A percentile compares a stretch with the other conserved stretches of the same genome.
These are phyloP conservation scores for Penicillium turbatum DNA, from an alignment of 495 filamentous ascomycete species.

Conservation along the genomic window DNA sequence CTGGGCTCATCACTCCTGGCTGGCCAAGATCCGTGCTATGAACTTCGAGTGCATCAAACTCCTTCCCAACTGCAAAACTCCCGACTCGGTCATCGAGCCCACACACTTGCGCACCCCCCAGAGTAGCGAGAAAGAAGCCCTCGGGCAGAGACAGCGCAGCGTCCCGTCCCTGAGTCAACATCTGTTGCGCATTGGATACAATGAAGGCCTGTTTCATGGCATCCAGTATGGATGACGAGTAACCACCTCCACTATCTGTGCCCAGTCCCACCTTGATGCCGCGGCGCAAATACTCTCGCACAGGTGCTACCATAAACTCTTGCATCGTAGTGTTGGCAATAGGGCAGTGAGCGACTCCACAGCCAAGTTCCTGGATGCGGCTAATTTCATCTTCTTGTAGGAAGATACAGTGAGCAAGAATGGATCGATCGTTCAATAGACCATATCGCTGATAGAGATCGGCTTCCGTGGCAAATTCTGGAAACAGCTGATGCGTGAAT, in stretches of 20 bases:
- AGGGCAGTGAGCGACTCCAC: slow-evolving; percentile 62
- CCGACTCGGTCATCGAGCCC: slow-evolving; percentile 53
- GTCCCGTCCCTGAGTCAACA: slow-evolving; percentile 43
- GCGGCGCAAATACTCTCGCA: slow-evolving; percentile 51
- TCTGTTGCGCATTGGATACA: slow-evolving; percentile 54
- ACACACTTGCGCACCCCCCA: slow-evolving; percentile 59
- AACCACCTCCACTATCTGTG: slow-evolving; percentile 65
- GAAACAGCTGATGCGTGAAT: slow-evolving; percentile 50
- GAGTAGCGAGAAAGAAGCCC: slow-evolving; percentile 58
- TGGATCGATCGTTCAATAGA: slow-evolving; percentile 50
- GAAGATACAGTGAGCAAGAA: slow-evolving; percentile 62
- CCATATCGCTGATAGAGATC: slow-evolving; percentile 53
- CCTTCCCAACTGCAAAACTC: slow-evolving; percentile 55
- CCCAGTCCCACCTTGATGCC: slow-evolving; percentile 64
- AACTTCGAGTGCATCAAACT: slow-evolving; percentile 61
- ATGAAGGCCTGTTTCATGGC: slow-evolving; percentile 57
- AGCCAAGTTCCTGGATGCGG: slow-evolving; percentile 41
- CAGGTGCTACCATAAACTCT: slow-evolving; percentile 57
- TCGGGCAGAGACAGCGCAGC: slow-evolving; percentile 48
- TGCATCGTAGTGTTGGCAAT: slow-evolving; percentile 60
- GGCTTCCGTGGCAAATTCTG: slow-evolving; percentile 47
- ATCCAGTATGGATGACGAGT: slow-evolving; percentile 55
- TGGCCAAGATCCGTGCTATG: slow-evolving; percentile 29
- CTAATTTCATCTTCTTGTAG: slow-evolving; percentile 52
- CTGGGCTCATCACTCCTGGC: slow-evolving; percentile 46